Evolutionary conservation across 192 early-diverging fungal genomes (phyloP), one percentile per base, ranked within the genome.

Genomic region (Coemansia sp.): DNA sequence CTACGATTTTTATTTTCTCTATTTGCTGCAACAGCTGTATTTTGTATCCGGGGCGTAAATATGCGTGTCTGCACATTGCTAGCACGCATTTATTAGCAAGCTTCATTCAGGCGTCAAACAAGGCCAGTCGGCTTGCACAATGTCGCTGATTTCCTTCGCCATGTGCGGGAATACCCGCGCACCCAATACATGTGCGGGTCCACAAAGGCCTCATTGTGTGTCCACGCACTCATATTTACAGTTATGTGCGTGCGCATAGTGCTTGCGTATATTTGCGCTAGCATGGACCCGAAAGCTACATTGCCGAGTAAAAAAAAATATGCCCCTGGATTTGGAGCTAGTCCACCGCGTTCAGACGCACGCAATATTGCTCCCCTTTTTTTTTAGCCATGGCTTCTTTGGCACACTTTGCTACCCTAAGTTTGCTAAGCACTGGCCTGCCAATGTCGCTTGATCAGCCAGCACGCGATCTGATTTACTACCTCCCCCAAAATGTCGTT

Each of bases 161-260:
- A 59, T 59, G 55, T 59, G 55, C 55, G 55, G 31, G 55, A 34
- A 59, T 59, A 59, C 15, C 55, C 55, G 55, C 29, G 24, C 47
- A 20, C 22, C 6, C 51, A 11, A 54, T 54, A 24, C 20, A 51
- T 51, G 20, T 24, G 22, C 20, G 51, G 20, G 3, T 59, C 24
- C 16, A 31, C 29, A 59, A 59, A 59, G 55, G 16, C 55, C 31
- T 16, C 12, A 55, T 55, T 55, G 52, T 55, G 31, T 55, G 52
- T 27, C 27, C 52, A 55, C 52, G 52, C 52, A 27, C 52, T 55
- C 52, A 55, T 55, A 55, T 55, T 20, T 55, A 55, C 52, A 29
- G 52, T 5, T 18, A 27, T 55, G 52, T 55, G 51, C 51, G 51
- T 52, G 22, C 24, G 52, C 47, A 51, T 55, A 13, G 52, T 55